phyloP scores from a whole-genome alignment of 495 filamentous ascomycete species.

The Penicillium dipodomyicola region DNA sequence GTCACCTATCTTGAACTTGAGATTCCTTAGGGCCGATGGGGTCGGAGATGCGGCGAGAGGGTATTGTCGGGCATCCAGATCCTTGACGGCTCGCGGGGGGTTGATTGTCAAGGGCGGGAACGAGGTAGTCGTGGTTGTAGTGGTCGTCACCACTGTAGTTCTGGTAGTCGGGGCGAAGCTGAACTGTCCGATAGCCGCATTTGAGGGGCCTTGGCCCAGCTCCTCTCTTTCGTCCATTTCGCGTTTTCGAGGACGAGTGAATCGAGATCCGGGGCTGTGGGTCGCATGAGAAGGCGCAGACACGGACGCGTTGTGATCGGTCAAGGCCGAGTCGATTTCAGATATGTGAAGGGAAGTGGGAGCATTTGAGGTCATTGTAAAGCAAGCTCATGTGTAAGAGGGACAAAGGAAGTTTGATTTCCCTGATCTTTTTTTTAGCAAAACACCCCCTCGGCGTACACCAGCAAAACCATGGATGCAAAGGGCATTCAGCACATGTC shows the following conservation, averaged over 20 bases:
- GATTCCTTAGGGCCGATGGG: constrained; percentile 66
- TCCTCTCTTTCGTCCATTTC: constrained; percentile 36
- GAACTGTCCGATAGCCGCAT: constrained; percentile 57
- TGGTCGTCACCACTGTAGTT: constrained; percentile 84
- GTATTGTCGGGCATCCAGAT: constrained; percentile 84
- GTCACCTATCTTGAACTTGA: constrained; percentile 70
- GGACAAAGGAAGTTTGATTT: constrained; percentile 16
- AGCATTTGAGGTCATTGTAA: constrained; percentile 24
- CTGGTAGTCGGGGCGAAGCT: constrained; percentile 70
- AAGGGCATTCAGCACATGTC: constrained; percentile 5
- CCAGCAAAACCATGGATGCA: constrained; percentile 28
- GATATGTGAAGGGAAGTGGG: constrained; percentile 15
- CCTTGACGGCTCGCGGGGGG: constrained; percentile 66
- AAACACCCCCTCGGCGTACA: constrained; percentile 29
- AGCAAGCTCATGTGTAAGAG: constrained; percentile 16
- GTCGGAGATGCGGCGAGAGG: constrained; percentile 81
- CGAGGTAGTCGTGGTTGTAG: constrained; percentile 85
- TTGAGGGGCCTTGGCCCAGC: constrained; percentile 23
- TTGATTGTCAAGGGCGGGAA: constrained; percentile 81
- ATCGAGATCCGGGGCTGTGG: constrained; percentile 17
- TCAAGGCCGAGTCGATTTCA: constrained; percentile 14
- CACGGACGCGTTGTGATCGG: constrained; percentile 25
- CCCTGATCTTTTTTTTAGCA: constrained; percentile 12
- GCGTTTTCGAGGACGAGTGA: constrained; percentile 15
- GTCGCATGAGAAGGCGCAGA: constrained; percentile 15